A percentile compares a stretch with the other conserved stretches of the same genome.
phyloP scores from a whole-genome alignment of 331 rosid species.

The Pyrus hybrid region DNA sequence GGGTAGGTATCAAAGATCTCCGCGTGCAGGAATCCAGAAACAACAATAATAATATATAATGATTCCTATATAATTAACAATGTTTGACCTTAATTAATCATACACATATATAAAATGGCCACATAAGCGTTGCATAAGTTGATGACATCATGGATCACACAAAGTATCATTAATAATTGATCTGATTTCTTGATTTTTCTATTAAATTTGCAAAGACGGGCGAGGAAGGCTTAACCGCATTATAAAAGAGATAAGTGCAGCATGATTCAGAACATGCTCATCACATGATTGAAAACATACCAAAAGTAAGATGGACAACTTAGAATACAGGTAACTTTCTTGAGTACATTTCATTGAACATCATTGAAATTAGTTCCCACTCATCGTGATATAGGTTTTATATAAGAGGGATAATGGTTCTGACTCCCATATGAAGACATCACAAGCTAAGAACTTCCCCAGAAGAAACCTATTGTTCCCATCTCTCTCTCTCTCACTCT shows the following conservation, averaged over 20 bases:
- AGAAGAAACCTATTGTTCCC: constrained; percentile 15
- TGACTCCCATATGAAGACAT: not conserved
- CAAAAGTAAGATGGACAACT: not conserved
- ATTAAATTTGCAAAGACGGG: not conserved
- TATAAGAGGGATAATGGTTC: not conserved
- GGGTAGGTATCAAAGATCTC: not conserved
- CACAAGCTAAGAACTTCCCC: constrained; percentile 23
- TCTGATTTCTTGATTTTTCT: not conserved
- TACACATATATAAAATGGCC: not conserved
- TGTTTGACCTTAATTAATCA: not conserved
- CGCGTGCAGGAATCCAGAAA: not conserved
- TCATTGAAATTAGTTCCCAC: not conserved
- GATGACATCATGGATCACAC: constrained; percentile 4
- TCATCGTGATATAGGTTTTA: not conserved
- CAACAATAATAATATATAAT: not conserved
- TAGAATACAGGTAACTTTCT: not conserved
- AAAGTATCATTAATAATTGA: not conserved
- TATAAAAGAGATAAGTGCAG: not conserved
- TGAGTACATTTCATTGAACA: not conserved
- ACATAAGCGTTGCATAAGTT: not conserved
- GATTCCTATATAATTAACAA: not conserved
- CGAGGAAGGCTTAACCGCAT: not conserved
- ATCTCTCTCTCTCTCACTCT: not conserved
- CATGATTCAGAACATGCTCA: constrained; percentile 15
- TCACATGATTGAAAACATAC: constrained; percentile 6